Base-by-base conservation (phyloP, 306 rosid species). In the Bauhinia variegata region DNA sequence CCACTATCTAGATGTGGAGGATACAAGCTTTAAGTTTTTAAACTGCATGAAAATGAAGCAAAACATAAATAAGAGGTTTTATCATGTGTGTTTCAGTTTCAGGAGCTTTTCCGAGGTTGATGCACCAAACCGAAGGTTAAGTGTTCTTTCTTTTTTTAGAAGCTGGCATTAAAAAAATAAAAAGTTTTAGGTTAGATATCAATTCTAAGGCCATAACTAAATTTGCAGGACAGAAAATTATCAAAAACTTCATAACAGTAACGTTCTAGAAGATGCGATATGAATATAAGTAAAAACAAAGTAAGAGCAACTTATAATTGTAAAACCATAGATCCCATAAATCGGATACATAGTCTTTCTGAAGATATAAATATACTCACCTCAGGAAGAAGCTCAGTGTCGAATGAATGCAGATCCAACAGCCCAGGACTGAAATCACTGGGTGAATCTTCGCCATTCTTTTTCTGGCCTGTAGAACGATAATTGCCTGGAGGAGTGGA, bases 391-490 rank as follows among this genome's bases (percentile, higher is more conserved):
- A 95, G 91, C 79, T 90, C 97, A 5, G 99, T 91, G 75, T 95
- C 97, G 38, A 86, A 80, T 2, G 99, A 88, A 80, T 95, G 97
- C 88, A 95, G 89, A 85, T 95, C 99, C 82, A 95, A 65, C 47
- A 95, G 86, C 36, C 99, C 99, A 28, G 99, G 99, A 71, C 99
- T 95, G 77, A 83, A 86, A 75, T 95, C 96, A 73, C 58, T 86
- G 3, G 92, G 72, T 4, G 87, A 88, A 68, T 87, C 95, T 23
- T 86, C 99, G 0, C 88, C 88, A 5, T 60, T 84, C 82, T 79
- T 88, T 69, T 86, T 85, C 56, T 72, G 76, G 55, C 67, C 70
- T 8, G 77, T 68, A 11, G 79, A 46, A 39, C 86, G 78, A 15
- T 84, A 68, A 73, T 79, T 79, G 15, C 68, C 86, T 0, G 96